Base-by-base conservation (phyloP, 129 eudicot species). In the Rutidosis leptorrhynchoides region DNA sequence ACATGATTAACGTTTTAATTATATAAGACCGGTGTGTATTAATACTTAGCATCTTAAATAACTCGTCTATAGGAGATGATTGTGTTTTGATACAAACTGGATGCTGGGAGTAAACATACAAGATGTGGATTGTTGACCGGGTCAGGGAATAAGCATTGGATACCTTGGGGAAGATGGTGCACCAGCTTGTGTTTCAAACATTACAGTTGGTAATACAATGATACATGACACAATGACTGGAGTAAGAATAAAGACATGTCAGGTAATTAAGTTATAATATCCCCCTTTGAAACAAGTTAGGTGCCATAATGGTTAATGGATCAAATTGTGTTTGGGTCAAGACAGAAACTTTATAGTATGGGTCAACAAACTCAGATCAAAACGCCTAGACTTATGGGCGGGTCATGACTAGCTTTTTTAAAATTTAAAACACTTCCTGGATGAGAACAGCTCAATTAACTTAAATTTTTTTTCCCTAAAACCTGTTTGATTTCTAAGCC, bases 221-320 rank as follows among this genome's bases (percentile, higher is more conserved):
- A 66, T 88, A 7, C 80, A 76, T 42, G 72, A 75, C 15, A 29
- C 93, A 3, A 19, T 68, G 76, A 85, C 52, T 48, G 96, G 96
- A 15, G 89, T 85, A 14, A 73, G 96, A 72, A 88, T 88, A 74
- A 88, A 88, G 80, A 88, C 93, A 35, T 88, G 96, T 93, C 92
- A 85, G 90, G 90, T 85, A 72, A 54, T 5, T 17, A 16, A 17
- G 5, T 22, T 25, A 16, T 22, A 14, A 22, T 7, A 26, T 40
- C 46, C 46, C 2, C 46, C n/a, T 40, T 40, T 40, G 46, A 40
- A 6, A 25, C 33, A 40, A 25, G 69, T 25, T 6, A 19, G 11
- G 22, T 23, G 49, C 0, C 56, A 64, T 7, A 11, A 16, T 58
- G 46, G 27, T 6, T 61, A 61, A 61, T 11, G 32, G 49, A 17